Percentiles rank a stretch among this genome's conserved stretches.
These are phyloP conservation scores for Ministeria vibrans DNA, from an alignment of 78 protist species.

Conservation along the genomic window DNA sequence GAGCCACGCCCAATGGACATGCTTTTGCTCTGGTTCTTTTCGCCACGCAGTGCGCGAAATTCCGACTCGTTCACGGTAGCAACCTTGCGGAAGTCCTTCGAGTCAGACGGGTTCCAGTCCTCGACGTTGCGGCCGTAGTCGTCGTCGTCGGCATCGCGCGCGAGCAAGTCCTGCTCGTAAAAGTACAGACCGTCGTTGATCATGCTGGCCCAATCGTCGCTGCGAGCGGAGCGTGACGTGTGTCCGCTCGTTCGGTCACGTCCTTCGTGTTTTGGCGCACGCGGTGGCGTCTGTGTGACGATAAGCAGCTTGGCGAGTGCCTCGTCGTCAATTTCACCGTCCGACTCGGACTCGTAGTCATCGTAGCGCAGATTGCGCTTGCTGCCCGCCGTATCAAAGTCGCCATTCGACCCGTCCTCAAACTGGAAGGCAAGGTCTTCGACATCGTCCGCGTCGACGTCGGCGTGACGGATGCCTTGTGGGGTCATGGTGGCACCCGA, in stretches of 20 bases:
- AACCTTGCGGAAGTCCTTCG: background rate
- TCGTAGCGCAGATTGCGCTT: background rate
- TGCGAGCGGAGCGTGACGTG: background rate
- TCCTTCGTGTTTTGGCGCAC: slow-evolving; percentile 2
- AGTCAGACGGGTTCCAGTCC: background rate
- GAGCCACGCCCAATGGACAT: too few relatives aligned
- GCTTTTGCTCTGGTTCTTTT: too few relatives aligned
- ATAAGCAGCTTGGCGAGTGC: slow-evolving; percentile 34
- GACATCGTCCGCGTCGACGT: slow-evolving; percentile 3
- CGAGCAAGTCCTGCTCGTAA: slow-evolving; percentile 63
- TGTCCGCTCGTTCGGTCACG: background rate
- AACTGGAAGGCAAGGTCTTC: slow-evolving; percentile 32
- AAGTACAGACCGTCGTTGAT: slow-evolving; percentile 64
- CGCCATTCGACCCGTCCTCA: slow-evolving; percentile 12
- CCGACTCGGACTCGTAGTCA: background rate
- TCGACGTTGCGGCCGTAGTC: too few relatives aligned
- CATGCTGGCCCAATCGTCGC: slow-evolving; percentile 28
- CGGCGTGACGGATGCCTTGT: background rate
- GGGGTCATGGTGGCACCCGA: background rate
- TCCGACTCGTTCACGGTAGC: background rate
- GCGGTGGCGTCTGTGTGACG: slow-evolving; percentile 53
- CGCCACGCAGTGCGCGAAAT: background rate
- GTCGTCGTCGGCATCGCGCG: background rate
- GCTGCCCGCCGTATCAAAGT: background rate
- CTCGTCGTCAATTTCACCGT: slow-evolving; percentile 21